Percentiles rank a stretch among this genome's conserved stretches.
Conservation (phyloP, 495 filamentous ascomycete genomes). For the Xylaria telfairii region DNA sequence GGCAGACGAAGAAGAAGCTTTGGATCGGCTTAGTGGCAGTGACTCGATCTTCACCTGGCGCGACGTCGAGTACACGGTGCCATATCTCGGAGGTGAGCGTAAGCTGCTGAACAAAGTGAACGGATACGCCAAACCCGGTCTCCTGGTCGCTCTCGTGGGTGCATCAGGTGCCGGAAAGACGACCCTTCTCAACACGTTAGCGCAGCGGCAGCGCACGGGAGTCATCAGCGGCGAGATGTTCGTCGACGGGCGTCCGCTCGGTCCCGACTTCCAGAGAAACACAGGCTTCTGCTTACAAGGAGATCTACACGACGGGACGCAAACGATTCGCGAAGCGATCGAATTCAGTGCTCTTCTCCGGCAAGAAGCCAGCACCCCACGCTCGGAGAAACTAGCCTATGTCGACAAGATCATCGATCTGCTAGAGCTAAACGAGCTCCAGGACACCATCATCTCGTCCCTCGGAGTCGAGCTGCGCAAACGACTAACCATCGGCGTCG, state of each 20-base stretch:
- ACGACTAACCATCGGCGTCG: constrained; percentile 87
- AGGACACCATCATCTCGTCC: constrained; percentile 82
- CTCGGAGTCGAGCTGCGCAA: constrained; percentile 68
- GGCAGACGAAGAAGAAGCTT: constrained; percentile 54
- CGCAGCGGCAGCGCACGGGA: constrained; percentile 77
- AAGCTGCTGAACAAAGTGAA: constrained; percentile 72
- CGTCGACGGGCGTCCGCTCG: constrained; percentile 74
- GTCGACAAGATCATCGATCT: constrained; percentile 89
- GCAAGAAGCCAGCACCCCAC: constrained; percentile 69
- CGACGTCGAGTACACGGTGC: constrained; percentile 74
- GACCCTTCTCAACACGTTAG: constrained; percentile 74
- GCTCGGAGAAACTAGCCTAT: constrained; percentile 78
- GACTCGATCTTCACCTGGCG: constrained; percentile 79
- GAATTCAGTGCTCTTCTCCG: constrained; percentile 81
- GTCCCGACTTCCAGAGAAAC: constrained; percentile 74
- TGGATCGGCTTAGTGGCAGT: constrained; percentile 63
- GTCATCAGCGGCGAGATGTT: constrained; percentile 76
- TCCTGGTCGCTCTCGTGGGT: constrained; percentile 80
- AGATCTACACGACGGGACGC: constrained; percentile 81
- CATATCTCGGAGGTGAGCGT: constrained; percentile 70
- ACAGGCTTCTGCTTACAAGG: constrained; percentile 90
- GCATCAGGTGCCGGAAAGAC: constrained; percentile 84
- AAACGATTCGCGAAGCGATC: constrained; percentile 86
- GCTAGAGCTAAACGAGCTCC: constrained; percentile 79
- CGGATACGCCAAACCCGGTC: constrained; percentile 78